These are phyloP conservation scores for Myriosclerotinia scirpicola DNA, from an alignment of 2,329 filamentous ascomycete species.

Conservation along the genomic window DNA sequence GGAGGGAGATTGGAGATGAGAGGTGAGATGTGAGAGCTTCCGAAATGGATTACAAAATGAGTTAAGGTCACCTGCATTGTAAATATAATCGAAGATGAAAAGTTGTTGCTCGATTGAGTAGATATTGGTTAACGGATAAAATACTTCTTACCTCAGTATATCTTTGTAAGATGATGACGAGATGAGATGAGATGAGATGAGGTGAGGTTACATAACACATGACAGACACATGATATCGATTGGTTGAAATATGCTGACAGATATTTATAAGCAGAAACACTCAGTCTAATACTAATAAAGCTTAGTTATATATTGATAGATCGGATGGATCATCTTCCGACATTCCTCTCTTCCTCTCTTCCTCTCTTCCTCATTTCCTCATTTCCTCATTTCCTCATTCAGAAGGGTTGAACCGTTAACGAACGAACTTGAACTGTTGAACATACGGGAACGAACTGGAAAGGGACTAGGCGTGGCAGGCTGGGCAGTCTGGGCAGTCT, in stretches of 20 bases:
- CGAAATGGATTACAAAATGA: background rate
- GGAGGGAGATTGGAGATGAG: too few relatives aligned
- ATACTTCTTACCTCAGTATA: too few relatives aligned
- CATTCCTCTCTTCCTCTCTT: background rate
- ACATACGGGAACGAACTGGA: too few relatives aligned
- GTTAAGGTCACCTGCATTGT: background rate
- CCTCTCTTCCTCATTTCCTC: too few relatives aligned
- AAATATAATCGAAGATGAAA: background rate
- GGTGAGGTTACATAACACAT: background rate
- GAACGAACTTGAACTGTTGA: too few relatives aligned
- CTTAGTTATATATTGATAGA: background rate
- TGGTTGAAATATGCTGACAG: background rate
- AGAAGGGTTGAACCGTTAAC: too few relatives aligned
- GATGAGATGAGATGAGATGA: slow-evolving; percentile 7
- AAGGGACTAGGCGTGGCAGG: too few relatives aligned
- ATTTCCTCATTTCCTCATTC: too few relatives aligned
- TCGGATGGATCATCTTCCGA: slow-evolving; percentile 9
- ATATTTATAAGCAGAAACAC: background rate
- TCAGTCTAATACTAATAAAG: background rate
- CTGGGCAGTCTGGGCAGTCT: too few relatives aligned
- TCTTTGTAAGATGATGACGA: background rate
- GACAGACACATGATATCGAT: background rate
- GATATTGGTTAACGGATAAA: background rate
- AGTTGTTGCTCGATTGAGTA: too few relatives aligned
- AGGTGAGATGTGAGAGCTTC: too few relatives aligned